Percentiles rank a stretch among this genome's conserved stretches.
These are phyloP conservation scores for Penicillium sp. DNA, from an alignment of 2,329 filamentous ascomycete species.

Conservation along the genomic window DNA sequence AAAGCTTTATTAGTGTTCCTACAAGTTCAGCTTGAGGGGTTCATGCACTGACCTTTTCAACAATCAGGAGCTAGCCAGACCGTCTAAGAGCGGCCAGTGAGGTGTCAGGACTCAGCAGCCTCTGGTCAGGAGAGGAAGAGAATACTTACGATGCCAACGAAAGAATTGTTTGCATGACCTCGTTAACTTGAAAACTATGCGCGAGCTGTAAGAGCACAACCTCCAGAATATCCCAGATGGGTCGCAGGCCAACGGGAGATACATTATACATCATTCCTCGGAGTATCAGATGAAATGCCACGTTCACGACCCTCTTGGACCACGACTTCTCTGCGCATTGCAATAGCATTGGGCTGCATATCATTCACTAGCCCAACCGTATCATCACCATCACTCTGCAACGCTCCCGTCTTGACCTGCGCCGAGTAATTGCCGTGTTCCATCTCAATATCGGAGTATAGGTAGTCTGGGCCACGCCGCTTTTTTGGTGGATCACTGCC, in stretches of 20 bases:
- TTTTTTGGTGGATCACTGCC: constrained; percentile 8
- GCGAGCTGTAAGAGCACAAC: not conserved
- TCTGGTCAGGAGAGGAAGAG: too few species aligned
- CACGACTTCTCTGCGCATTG: constrained; percentile 6
- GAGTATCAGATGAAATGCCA: not conserved
- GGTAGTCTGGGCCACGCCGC: not conserved
- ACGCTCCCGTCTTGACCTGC: constrained; percentile 7
- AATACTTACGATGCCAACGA: too few species aligned
- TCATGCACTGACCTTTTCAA: not conserved
- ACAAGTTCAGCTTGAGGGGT: not conserved
- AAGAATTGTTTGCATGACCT: not conserved
- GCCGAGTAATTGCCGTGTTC: constrained; percentile 7
- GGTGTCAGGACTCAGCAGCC: too few species aligned
- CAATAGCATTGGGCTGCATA: constrained; percentile 12
- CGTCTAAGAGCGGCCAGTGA: not conserved
- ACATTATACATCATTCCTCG: not conserved
- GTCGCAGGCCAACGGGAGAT: too few species aligned
- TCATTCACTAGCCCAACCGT: constrained; percentile 5
- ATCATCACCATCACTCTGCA: constrained; percentile 6
- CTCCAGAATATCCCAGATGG: not conserved
- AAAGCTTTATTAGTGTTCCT: not conserved
- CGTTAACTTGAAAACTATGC: not conserved
- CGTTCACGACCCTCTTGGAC: constrained; percentile 1
- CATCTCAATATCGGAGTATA: constrained; percentile 7
- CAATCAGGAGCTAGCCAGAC: not conserved